Evolutionary conservation across 1,284 basidiomycete species (phyloP).

Genomic region (Tylopilus sp.): DNA sequence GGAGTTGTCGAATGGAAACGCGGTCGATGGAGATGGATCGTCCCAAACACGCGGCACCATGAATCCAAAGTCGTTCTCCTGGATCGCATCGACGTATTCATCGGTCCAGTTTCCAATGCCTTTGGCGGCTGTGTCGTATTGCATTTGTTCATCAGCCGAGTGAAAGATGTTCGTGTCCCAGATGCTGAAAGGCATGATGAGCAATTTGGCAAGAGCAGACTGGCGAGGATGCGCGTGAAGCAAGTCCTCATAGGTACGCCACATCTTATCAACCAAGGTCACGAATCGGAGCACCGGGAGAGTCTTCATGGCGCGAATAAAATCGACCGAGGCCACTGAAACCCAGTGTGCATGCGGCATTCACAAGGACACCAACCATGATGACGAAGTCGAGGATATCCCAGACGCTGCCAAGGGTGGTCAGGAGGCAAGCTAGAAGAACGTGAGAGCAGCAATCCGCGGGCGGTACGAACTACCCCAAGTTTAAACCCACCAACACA

Average conservation of each 20-base stretch:
- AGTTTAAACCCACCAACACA: no score
- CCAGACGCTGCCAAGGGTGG: conserved; percentile 88
- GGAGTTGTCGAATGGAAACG: conserved; percentile 92
- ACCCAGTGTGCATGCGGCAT: conserved; percentile 74
- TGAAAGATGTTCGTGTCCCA: conserved; percentile 95
- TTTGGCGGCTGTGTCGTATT: conserved; percentile 61
- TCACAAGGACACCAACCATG: conserved; percentile 78
- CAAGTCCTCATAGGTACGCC: conserved; percentile 88
- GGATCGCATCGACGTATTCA: conserved; percentile 68
- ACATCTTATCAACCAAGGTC: conserved; percentile 83
- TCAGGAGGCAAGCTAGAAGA: conserved; percentile 76
- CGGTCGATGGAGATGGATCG: conserved; percentile 80
- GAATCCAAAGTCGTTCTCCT: conserved; percentile 58
- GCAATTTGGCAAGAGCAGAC: conserved; percentile 87
- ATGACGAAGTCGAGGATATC: conserved; percentile 90
- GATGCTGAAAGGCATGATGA: conserved; percentile 95
- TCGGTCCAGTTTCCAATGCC: conserved; percentile 72
- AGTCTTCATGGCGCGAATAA: conserved; percentile 86
- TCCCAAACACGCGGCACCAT: conserved; percentile 85
- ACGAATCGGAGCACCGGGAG: conserved; percentile 87
- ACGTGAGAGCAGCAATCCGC: conserved; percentile 65
- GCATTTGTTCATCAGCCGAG: conserved; percentile 81
- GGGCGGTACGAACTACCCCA: conserved; percentile 57
- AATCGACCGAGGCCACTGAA: conserved; percentile 77
- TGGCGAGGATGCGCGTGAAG: conserved; percentile 92